Base-by-base conservation (phyloP, 805 yeast species). In the Candida silvicultrix region DNA sequence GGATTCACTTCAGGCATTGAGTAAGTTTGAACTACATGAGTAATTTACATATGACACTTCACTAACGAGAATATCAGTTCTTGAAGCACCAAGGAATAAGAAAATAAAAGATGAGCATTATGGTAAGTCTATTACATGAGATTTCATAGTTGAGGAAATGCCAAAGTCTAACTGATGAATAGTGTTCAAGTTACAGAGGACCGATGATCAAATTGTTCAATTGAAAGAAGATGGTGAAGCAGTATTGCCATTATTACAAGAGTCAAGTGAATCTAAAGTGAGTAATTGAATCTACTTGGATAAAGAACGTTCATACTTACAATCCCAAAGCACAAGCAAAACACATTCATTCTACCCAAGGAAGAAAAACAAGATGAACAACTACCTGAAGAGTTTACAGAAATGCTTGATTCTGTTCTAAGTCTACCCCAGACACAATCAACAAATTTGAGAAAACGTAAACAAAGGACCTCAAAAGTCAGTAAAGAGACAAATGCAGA, bases 1-100 rank as follows among this genome's bases (percentile, higher is more conserved):
- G 57, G 97, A 88, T 54, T 96, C 97, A 2, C 71, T 92, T 21
- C 89, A 86, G 54, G 96, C 97, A 1, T 71, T 90, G 56, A 55
- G 71, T 69, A 57, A 40, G 71, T 59, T 5, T 9, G 16, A 2
- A 23, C 20, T 7, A 14, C 29, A 19, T n/a, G 15, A 18, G 45
- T 18, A 16, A 8, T 4, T 8, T 5, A 4, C 18, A 9, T 8
- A 18, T 18, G 37, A 6, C 21, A 10, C n/a, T 14, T 14, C 12
- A 18, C 22, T 21, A 18, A 39, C 42, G 32, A 39, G 43, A 48
- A 9, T 34, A 28, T 16, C 16, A 63, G 69, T 67, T 35, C 54
- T 63, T 34, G 71, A 69, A 53, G 54, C 64, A 43, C 48, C 63
- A 45, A 51, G 58, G 47, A 51, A 69, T 41, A 70, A 79, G 54